Evolutionary conservation across 257 asterid species (phyloP), one percentile per base, ranked within the genome.

Genomic region (Jacaranda copaia): DNA sequence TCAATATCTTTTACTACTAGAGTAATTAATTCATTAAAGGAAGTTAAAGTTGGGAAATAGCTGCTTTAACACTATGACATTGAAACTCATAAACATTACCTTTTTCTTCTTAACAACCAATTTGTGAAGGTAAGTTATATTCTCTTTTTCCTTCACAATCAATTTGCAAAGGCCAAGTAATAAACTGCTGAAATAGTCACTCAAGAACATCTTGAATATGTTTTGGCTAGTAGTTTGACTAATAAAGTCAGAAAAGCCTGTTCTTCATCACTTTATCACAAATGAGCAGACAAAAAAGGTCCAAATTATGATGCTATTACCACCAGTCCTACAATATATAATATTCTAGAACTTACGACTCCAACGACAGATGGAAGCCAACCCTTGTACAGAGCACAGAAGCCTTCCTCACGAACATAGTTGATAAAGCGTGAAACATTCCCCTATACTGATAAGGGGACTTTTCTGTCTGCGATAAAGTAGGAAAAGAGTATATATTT

Each of bases 331-430:
- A 64, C 48, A 67, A 49, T 63, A 46, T 72, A 59, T 8, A 53
- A 72, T 15, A 62, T 75, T 73, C 32, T 36, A 71, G 81, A 77
- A 87, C 99, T 90, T 88, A 95, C 99, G 18, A 95, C 99, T 85
- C 99, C 99, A 63, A 95, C 93, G 67, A 95, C 98, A 70, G 98
- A 95, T 78, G 99, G 98, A 85, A 95, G 97, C 99, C 99, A 95
- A 39, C 99, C 99, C 93, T 89, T 95, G 81, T 95, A 95, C 81
- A 93, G 81, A 75, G 94, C 98, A 73, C 97, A 92, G 52, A 96
- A 90, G 53, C 99, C 99, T 91, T 95, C 99, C 88, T 93, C 94
- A 16, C 99, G 97, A 66, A 95, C 77, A 95, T 93, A 63, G 98
- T 95, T 57, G 99, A 91, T 67, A 95, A 77, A 72, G 98, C 99